Conservation (phyloP, 108 stramenopile species). For the Nitzschia putrida region DNA sequence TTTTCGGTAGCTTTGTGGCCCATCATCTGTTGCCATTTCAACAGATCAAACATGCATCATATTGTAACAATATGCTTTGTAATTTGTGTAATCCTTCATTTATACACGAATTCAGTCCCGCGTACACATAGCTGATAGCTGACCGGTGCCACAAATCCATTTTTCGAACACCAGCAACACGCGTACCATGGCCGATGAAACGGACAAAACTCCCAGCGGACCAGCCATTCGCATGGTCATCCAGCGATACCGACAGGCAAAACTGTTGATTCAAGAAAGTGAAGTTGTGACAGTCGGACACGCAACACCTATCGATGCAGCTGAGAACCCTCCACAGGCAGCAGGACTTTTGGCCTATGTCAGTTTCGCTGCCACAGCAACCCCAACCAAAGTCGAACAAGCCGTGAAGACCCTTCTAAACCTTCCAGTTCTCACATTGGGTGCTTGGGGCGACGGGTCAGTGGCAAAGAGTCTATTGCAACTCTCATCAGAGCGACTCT, state of each 20-base stretch:
- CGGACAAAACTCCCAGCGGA: background rate
- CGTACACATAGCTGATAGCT: too few species aligned
- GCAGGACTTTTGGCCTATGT: slow-evolving; percentile 60
- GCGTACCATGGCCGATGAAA: background rate
- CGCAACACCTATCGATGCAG: background rate
- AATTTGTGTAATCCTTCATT: too few species aligned
- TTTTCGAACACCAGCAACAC: too few species aligned
- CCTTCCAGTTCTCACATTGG: slow-evolving; percentile 57
- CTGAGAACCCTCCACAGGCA: background rate
- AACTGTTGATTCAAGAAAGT: slow-evolving; percentile 33
- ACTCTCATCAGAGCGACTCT: slow-evolving; percentile 13
- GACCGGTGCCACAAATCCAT: too few species aligned
- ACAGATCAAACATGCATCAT: too few species aligned
- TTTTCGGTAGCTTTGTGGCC: background rate
- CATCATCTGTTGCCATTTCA: background rate
- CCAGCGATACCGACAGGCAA: slow-evolving; percentile 43
- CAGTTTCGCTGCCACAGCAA: slow-evolving; percentile 53
- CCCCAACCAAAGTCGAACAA: slow-evolving; percentile 39
- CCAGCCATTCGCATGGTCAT: slow-evolving; percentile 38
- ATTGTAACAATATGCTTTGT: too few species aligned
- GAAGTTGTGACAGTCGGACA: slow-evolving; percentile 31
- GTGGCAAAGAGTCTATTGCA: slow-evolving; percentile 15
- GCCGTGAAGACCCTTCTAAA: slow-evolving; percentile 64
- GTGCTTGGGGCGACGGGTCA: slow-evolving; percentile 66
- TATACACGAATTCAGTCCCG: too few species aligned